A percentile compares a stretch with the other conserved stretches of the same genome.
phyloP scores from a whole-genome alignment of 805 yeast species.

The Tetrapisispora nanseiensis region DNA sequence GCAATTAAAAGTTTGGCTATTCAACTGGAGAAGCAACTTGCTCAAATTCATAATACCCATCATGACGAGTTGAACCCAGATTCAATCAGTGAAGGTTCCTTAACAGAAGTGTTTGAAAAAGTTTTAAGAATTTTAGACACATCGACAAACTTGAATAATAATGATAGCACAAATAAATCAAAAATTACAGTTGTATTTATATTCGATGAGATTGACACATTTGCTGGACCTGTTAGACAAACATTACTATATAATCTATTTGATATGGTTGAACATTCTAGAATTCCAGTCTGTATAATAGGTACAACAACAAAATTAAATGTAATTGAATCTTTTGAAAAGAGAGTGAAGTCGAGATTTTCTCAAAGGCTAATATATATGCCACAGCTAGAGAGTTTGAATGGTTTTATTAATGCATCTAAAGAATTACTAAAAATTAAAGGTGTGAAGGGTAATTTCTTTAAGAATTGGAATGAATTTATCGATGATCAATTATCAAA shows the following conservation, averaged over 20 bases:
- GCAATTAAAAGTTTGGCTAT: constrained; percentile 83
- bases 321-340: constrained; percentile 74
- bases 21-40: constrained; percentile 52
- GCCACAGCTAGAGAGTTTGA: constrained; percentile 39
- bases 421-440: constrained; percentile 29
- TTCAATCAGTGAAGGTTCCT: constrained; percentile 42
- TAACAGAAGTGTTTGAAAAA: constrained; percentile 52
- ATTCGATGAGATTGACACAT: constrained; percentile 78
- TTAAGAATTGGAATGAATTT: constrained; percentile 36
- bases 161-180: constrained; percentile 11
- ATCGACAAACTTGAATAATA: constrained; percentile 13
- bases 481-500: constrained; percentile 25
- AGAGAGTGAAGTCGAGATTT: constrained; percentile 83
- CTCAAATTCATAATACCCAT: constrained; percentile 22
- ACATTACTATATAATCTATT: constrained; percentile 79
- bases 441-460: constrained; percentile 15
- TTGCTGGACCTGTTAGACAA: constrained; percentile 64
- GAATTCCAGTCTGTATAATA: constrained; percentile 67
- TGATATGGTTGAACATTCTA: constrained; percentile 67
- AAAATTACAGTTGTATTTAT: constrained; percentile 59
- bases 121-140: constrained; percentile 44
- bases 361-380: constrained; percentile 66
- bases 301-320: constrained; percentile 72
- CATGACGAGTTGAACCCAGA: constrained; percentile 11
- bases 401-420: constrained; percentile 43